Base-by-base conservation (phyloP, 352 stramenopile genomes). In the Paralagenidium karlingii region DNA sequence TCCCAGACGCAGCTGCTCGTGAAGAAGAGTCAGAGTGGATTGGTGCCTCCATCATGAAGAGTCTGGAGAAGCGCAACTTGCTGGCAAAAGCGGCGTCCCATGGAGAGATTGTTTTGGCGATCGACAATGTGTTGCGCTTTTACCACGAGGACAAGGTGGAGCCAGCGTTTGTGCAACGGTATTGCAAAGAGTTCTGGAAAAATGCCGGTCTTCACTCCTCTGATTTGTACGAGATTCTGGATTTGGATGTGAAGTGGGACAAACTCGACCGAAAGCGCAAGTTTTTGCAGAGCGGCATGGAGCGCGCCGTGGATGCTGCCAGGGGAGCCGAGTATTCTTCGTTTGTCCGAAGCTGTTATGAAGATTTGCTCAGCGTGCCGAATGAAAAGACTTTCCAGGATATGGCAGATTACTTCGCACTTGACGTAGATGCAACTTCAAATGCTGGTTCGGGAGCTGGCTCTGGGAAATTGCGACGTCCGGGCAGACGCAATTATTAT, bases 121-220 rank as follows among this genome's bases (percentile, higher is more conserved):
- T 94, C 43, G 80, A 94, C 43, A 90, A 61, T 11, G 78, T 94
- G 3, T 51, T 94, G 36, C 73, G 76, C 8, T 94, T 91, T 30
- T 94, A 94, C 26, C 80, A 94, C 40, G 77, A 91, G 20, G 80
- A 94, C 34, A 89, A 91, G 28, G 52, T 94, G 2, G 80, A 94
- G 44, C 80, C 80, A 4, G 61, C 78, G 8, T 94, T 89, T 49
- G 80, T 94, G 6, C 78, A 91, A 51, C 68, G 77, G n/a, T 94
- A 94, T 52, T 89, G 61, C 56, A 94, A 94, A 51, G 80, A 94
- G 28, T 94, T 84, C 38, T 94, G 78, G 77, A 89, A 91, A 64
- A 57, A 79, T 16, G 75, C 75, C n/a, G 80, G 80, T 0, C 50
- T 91, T 7, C 74, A 81, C 50, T 77, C 66, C 0, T 67, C 82